Conservation (phyloP, 108 stramenopile genomes). For the Cylindrotheca fusiformis region DNA sequence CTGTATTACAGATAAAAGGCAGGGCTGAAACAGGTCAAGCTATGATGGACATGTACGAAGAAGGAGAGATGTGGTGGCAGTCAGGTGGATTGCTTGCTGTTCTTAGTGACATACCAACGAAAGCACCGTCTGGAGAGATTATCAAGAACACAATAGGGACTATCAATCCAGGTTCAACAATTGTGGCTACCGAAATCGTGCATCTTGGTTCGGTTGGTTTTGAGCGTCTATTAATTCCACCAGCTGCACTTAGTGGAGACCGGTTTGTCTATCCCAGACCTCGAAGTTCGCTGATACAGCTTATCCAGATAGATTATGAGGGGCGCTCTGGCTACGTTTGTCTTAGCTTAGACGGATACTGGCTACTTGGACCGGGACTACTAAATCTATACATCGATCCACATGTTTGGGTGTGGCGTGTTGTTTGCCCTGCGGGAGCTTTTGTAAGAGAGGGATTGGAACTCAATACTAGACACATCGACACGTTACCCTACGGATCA, state of each 20-base stretch:
- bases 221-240: constrained; percentile 5
- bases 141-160: constrained; percentile 20
- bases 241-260: not conserved
- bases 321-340: constrained; percentile 40
- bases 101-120: constrained; percentile 33
- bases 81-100: constrained; percentile 36
- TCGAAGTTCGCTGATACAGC: not conserved
- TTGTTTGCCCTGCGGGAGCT: constrained; percentile 77
- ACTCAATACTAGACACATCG: constrained; percentile 52
- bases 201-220: constrained; percentile 41
- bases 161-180: constrained; percentile 53
- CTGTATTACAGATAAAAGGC: not conserved
- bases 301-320: not conserved
- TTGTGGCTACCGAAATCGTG: constrained; percentile 40
- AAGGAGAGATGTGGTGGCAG: constrained; percentile 35
- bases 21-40: not conserved
- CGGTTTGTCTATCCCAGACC: not conserved
- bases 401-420: constrained; percentile 55
- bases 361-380: constrained; percentile 55
- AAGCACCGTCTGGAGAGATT: constrained; percentile 9
- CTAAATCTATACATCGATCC: constrained; percentile 37
- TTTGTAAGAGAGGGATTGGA: constrained; percentile 77
- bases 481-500: constrained; percentile 66
- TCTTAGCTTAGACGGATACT: constrained; percentile 51
- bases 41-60: constrained; percentile 3